phyloP scores from a whole-genome alignment of 495 filamentous ascomycete genomes.

The Hapsidospora chrysogenum region DNA sequence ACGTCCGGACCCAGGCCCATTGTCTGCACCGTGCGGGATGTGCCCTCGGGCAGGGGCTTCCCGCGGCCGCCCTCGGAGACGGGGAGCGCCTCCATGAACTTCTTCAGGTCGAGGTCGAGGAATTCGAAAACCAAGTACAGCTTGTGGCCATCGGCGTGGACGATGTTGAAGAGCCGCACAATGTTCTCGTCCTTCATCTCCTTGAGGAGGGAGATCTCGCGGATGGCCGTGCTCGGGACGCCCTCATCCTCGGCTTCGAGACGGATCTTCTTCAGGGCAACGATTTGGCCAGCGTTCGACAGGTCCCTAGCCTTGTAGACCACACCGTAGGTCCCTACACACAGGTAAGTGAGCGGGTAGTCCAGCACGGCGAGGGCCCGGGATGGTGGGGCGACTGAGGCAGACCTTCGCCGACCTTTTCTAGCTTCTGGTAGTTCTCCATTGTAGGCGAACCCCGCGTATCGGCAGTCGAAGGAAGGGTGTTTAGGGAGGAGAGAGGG shows the following conservation, averaged over 20 bases:
- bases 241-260: conserved; percentile 96
- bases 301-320: conserved; percentile 87
- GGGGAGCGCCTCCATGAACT: conserved; percentile 96
- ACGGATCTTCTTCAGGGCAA: conserved; percentile 96
- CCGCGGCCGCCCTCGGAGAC: conserved; percentile 79
- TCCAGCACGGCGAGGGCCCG: too few relatives aligned
- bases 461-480: too few relatives aligned
- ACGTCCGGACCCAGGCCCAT: conserved; percentile 78
- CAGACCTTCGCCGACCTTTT: conserved; percentile 97
- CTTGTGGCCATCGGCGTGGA: conserved; percentile 93
- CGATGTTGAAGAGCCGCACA: conserved; percentile 81
- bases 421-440: conserved; percentile 99
- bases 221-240: conserved; percentile 89
- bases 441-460: too few relatives aligned
- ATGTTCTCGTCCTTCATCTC: conserved; percentile 96
- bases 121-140: conserved; percentile 92
- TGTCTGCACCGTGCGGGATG: conserved; percentile 41
- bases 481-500: too few relatives aligned
- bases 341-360: conserved; percentile 1
- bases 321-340: conserved; percentile 73
- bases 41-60: conserved; percentile 72
- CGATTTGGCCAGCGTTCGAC: conserved; percentile 58
- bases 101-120: conserved; percentile 87
- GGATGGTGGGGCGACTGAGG: conserved; percentile 1
- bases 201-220: conserved; percentile 90